These are phyloP conservation scores for Aspergillus eucalypticola DNA, from an alignment of 2,329 filamentous ascomycete species.

Conservation along the genomic window DNA sequence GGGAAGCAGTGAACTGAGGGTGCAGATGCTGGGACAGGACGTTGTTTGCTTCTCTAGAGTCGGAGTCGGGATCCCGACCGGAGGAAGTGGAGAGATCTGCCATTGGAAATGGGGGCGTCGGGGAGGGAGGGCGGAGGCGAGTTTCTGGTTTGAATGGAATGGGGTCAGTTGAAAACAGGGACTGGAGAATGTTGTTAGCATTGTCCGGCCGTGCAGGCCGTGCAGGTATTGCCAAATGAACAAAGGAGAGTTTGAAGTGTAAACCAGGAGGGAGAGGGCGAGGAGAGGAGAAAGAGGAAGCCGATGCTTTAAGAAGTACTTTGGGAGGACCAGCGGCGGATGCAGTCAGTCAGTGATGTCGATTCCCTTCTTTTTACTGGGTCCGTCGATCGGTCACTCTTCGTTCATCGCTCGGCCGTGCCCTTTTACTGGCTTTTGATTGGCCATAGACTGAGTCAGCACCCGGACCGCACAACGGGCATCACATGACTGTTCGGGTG, in stretches of 20 bases:
- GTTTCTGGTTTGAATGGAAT: not conserved
- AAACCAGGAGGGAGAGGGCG: not conserved
- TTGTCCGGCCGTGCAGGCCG: not conserved
- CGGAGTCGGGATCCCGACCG: slow-evolving; percentile 2
- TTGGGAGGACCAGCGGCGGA: not conserved
- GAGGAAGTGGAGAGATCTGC: slow-evolving; percentile 34
- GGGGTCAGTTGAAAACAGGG: not conserved
- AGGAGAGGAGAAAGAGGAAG: not conserved
- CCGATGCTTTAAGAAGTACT: too few species aligned
- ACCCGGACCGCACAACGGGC: too few species aligned
- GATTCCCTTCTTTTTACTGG: too few species aligned
- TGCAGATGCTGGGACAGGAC: slow-evolving; percentile 25
- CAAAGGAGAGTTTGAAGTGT: not conserved
- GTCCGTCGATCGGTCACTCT: too few species aligned
- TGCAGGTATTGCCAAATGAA: not conserved
- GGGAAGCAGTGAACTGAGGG: slow-evolving; percentile 24
- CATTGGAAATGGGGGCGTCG: slow-evolving; percentile 8
- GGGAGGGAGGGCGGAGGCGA: not conserved
- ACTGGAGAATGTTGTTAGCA: not conserved
- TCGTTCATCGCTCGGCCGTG: too few species aligned
- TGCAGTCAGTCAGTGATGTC: too few species aligned
- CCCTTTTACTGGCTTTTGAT: too few species aligned
- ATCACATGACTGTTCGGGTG: too few species aligned
- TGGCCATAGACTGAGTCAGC: too few species aligned
- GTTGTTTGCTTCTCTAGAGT: slow-evolving; percentile 19